Base-by-base conservation (phyloP, 1,139 yeast genomes). In the Scheffersomyces segobiensis region DNA sequence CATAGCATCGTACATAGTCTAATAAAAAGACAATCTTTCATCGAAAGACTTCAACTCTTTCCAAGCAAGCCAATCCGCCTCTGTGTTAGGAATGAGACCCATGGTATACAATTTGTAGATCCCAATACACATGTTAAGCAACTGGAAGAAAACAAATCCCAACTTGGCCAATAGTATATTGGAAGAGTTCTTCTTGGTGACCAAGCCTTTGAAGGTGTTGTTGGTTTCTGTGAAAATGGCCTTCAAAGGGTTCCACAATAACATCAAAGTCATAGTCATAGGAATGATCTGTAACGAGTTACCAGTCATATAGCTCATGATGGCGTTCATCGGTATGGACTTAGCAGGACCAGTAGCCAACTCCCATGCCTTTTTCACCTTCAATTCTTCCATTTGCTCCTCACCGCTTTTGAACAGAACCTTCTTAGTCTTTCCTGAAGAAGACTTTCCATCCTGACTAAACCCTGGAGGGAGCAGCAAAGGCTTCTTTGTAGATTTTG, bases 281-380 rank as follows among this genome's bases (percentile, higher is more conserved):
- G 98, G 96, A 60, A 95, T 93, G 63, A 95, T 83, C 67, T 95
- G 98, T 39, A 95, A 77, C 6, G 97, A 87, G 67, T 90, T 89
- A 46, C 99, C 99, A 1, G 97, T 87, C 93, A 95, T 91, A 73
- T 92, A 95, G 60, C 93, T 87, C 97, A 95, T 92, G 57, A 92
- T 77, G 59, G 90, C 71, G 67, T 92, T 95, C 96, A 93, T 90
- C 5, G 98, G 97, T 39, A 95, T 78, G 24, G 87, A 82, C 70
- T 93, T 95, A 2, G 93, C 92, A 0, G 98, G 98, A 0, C 87
- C 87, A 19, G 84, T 74, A 2, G 98, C 97, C 46, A 90, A 70
- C 61, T 91, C 96, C 97, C 98, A 92, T 0, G 96, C 95, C 69
- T 88, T 91, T 69, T 83, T 85, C 32, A 77, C 71, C 66, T 82